These are phyloP conservation scores for Ajuga chamaepitys DNA, from an alignment of 257 asterid genomes.

Conservation along the genomic window DNA sequence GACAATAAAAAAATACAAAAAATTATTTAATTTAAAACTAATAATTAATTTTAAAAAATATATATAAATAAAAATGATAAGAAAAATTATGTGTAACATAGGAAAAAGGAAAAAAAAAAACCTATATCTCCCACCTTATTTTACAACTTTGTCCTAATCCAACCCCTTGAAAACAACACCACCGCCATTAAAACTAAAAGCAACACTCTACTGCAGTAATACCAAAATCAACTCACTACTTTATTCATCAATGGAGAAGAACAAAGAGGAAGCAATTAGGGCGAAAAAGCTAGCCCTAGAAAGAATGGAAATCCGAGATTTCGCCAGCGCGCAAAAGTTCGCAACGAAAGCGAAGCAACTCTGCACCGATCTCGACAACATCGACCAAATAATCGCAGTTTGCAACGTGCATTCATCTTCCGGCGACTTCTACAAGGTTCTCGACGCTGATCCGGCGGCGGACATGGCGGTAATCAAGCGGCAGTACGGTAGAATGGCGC, in stretches of 20 bases:
- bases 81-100: too few relatives aligned
- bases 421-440: constrained; percentile 51
- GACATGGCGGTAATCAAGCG: constrained; percentile 36
- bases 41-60: too few relatives aligned
- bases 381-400: constrained; percentile 37
- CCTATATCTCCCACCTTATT: too few relatives aligned
- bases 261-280: constrained; percentile 36
- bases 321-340: constrained; percentile 29
- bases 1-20: too few relatives aligned
- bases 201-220: too few relatives aligned
- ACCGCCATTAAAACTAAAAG: too few relatives aligned
- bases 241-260: constrained; percentile 43
- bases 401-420: constrained; percentile 58
- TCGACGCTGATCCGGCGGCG: constrained; percentile 36
- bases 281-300: constrained; percentile 39
- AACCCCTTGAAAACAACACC: too few relatives aligned
- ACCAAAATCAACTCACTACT: too few relatives aligned
- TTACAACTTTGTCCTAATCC: too few relatives aligned
- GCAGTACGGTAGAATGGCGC: constrained; percentile 41
- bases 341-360: constrained; percentile 43
- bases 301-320: constrained; percentile 46
- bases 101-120: too few relatives aligned
- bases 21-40: too few relatives aligned
- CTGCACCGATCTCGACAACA: constrained; percentile 26
- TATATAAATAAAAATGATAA: too few relatives aligned